phyloP scores from a whole-genome alignment of 306 rosid genomes.

The Inga leiocalycina region DNA sequence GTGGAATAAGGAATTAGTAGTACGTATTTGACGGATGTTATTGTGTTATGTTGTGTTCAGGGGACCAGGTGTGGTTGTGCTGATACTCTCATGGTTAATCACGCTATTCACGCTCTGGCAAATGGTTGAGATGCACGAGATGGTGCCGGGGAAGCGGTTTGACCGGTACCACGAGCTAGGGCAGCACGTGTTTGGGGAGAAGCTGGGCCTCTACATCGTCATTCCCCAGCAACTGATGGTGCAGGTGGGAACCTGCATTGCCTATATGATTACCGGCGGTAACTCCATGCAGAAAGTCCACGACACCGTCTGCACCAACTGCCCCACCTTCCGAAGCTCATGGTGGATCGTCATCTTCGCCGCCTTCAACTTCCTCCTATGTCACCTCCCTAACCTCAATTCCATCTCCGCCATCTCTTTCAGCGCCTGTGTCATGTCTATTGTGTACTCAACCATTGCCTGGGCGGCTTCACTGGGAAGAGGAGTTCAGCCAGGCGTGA shows the following conservation, averaged over 20 bases:
- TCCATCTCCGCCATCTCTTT: constrained; percentile 68
- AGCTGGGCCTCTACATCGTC: constrained; percentile 73
- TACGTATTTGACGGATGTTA: too few species aligned
- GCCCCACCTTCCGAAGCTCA: constrained; percentile 41
- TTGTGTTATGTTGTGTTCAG: constrained; percentile 6
- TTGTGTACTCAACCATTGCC: constrained; percentile 65
- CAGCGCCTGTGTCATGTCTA: constrained; percentile 78
- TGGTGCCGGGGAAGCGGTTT: constrained; percentile 80
- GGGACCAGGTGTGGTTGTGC: constrained; percentile 64
- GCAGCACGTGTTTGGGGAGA: constrained; percentile 77
- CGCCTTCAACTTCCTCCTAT: constrained; percentile 57
- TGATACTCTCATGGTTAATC: constrained; percentile 72
- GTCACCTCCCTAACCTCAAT: constrained; percentile 80
- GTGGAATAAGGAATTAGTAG: too few species aligned
- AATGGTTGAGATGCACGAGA: constrained; percentile 95
- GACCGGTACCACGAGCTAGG: constrained; percentile 92
- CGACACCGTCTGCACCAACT: constrained; percentile 50
- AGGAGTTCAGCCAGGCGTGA: constrained; percentile 51
- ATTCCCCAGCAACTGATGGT: constrained; percentile 76
- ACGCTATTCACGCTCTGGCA: constrained; percentile 86
- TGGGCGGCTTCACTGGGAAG: constrained; percentile 57
- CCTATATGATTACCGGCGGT: constrained; percentile 80
- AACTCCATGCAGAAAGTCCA: constrained; percentile 60
- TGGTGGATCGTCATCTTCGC: constrained; percentile 67
- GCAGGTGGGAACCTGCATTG: constrained; percentile 73